These are phyloP conservation scores for Dichotomopilus funicola DNA, from an alignment of 2,329 filamentous ascomycete species.

Conservation along the genomic window DNA sequence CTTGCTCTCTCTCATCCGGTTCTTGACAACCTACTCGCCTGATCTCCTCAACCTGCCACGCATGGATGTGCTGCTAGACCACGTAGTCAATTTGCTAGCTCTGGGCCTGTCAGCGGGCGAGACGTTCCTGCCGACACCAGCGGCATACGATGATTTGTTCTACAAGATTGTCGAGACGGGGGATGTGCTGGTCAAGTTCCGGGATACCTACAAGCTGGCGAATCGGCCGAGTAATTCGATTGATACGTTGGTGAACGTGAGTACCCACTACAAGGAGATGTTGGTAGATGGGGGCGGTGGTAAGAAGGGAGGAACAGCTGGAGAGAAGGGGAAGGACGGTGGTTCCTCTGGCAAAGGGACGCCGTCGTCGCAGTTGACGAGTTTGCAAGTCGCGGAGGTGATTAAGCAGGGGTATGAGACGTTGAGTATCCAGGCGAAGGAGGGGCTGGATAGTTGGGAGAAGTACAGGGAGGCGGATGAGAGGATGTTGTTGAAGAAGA, in stretches of 20 bases:
- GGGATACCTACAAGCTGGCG: conserved; percentile 62
- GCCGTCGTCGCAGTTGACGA: conserved; percentile 65
- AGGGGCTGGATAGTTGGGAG: conserved; percentile 80
- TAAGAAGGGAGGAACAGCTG: conserved; percentile 30
- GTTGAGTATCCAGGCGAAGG: conserved; percentile 80
- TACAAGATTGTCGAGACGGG: conserved; percentile 96
- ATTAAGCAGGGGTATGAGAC: conserved; percentile 98
- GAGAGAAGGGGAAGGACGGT: conserved; percentile 32
- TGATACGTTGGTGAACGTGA: conserved; percentile 75
- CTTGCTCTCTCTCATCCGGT: conserved; percentile 79
- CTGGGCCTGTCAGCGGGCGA: conserved; percentile 82
- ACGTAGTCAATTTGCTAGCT: conserved; percentile 75
- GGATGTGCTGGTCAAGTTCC: conserved; percentile 74
- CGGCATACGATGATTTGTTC: conserved; percentile 91
- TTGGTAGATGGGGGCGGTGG: conserved; percentile 50
- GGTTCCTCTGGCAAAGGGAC: conserved; percentile 30
- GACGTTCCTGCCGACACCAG: conserved; percentile 78
- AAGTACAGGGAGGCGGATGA: conserved; percentile 82
- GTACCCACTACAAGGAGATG: conserved; percentile 78
- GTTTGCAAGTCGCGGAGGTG: conserved; percentile 75
- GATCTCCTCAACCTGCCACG: conserved; percentile 65
- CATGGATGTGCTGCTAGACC: conserved; percentile 67
- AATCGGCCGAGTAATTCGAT: conserved; percentile 63
- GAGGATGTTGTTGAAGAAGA: conserved; percentile 77
- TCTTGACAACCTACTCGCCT: conserved; percentile 77